These are phyloP conservation scores for Perkinsus olseni DNA, from an alignment of 169 alveolate genomes.

Conservation along the genomic window DNA sequence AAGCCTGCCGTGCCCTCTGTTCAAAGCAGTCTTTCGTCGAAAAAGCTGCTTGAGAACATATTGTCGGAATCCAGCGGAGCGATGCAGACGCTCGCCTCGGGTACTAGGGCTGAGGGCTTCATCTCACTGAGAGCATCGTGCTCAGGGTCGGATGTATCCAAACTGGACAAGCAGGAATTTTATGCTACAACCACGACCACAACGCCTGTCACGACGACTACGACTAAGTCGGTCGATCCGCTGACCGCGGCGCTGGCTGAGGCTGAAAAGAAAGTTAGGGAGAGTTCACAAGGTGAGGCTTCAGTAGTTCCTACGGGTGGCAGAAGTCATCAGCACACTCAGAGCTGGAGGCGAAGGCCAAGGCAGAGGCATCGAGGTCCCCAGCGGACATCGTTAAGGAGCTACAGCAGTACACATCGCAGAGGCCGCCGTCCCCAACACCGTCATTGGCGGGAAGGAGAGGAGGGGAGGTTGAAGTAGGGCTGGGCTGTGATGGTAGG, in stretches of 20 bases:
- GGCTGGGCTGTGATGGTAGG: not conserved
- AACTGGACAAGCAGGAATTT: not conserved
- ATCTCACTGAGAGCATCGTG: too few species aligned
- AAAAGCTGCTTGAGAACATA: too few species aligned
- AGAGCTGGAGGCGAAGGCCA: not conserved
- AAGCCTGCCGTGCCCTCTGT: too few species aligned
- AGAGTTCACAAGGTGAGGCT: not conserved
- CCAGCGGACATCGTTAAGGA: not conserved
- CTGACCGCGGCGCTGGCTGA: not conserved
- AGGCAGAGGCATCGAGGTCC: not conserved
- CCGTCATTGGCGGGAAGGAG: not conserved
- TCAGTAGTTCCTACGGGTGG: not conserved
- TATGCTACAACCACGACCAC: not conserved
- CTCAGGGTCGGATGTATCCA: too few species aligned
- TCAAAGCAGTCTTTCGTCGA: too few species aligned
- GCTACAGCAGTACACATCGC: not conserved
- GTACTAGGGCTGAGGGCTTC: too few species aligned
- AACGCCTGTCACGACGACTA: not conserved
- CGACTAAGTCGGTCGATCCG: not conserved
- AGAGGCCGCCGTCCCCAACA: not conserved
- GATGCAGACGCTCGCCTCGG: not conserved
- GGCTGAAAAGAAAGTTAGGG: not conserved
- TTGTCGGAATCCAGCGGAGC: not conserved
- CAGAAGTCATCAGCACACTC: not conserved
- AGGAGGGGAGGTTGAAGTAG: not conserved